Base-by-base conservation (phyloP, 495 filamentous ascomycete species). In the Lophium mytilinum region DNA sequence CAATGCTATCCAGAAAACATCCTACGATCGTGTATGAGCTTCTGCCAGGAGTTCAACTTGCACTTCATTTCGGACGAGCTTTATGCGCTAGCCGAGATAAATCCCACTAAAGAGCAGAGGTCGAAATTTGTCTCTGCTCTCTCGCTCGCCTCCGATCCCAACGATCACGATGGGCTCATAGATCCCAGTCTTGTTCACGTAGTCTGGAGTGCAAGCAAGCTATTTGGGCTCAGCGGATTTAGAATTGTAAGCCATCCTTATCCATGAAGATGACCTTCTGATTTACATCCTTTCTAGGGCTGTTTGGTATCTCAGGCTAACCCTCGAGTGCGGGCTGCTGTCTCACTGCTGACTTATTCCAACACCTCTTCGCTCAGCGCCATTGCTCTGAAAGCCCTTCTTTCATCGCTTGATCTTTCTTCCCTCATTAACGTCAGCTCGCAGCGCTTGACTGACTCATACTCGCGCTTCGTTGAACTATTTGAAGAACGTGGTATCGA, bases 51-150 rank as follows among this genome's bases (percentile, higher is more conserved):
- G 34, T 72, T 82, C 55, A 64, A 71, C 15, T 68, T 87, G 1
- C 82, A 86, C 55, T 60, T 86, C 2, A 74, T 86, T 49, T 77
- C 76, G 42, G 83, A 87, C 51, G 83, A 87, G 62, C 77, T 86
- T 11, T 85, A 85, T 61, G 83, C 78, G 12, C 46, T 65, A 4
- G 40, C 55, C 6, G 15, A 21, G 8, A 50, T 61, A 21, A 52
- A 52, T 0, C 18, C 3, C 14, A 19, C 45, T 12, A 33, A 36
- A 18, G n/a, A 45, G 15, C 17, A 51, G 12, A 24, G 30, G 0
- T 30, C 55, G 3, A 17, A 46, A 19, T 63, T 66, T 36, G 46
- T 60, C 1, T 66, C 63, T 47, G 56, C 60, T 11, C 56, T 66
- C 12, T 60, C 63, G 11, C 55, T 55, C 10, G 60, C 57, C 46